Percentiles rank a stretch among this genome's conserved stretches.
Evolutionary conservation across 2,329 filamentous ascomycete species (phyloP).

Genomic region (Stagonosporopsis cucurbitacearum): DNA sequence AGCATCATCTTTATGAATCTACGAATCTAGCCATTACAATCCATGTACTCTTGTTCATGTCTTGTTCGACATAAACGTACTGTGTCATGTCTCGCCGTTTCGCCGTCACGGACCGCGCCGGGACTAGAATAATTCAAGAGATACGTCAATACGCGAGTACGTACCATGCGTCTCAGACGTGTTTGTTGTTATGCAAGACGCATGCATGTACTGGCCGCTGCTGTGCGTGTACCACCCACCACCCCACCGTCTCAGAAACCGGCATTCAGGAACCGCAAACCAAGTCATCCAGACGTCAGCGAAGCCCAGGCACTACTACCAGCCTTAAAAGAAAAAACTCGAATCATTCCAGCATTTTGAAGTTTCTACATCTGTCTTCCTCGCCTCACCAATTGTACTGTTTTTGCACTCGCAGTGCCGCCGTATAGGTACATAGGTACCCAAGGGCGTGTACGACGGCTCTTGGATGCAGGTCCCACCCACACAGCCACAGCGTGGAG

Average conservation of each 20-base stretch:
- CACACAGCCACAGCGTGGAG: conserved; percentile 14
- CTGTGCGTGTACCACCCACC: too few species aligned
- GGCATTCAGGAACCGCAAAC: not conserved
- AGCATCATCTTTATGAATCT: not conserved
- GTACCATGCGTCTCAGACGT: not conserved
- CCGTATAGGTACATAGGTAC: too few species aligned
- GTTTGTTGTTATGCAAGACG: not conserved
- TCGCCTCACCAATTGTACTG: not conserved
- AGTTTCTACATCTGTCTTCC: too few species aligned
- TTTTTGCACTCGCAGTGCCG: conserved; percentile 5
- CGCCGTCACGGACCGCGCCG: not conserved
- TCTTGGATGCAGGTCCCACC: not conserved
- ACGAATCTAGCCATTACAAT: not conserved
- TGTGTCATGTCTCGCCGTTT: too few species aligned
- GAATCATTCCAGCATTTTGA: not conserved
- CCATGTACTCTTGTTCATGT: not conserved
- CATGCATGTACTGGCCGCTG: too few species aligned
- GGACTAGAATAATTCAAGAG: not conserved
- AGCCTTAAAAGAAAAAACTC: not conserved
- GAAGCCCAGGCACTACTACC: not conserved
- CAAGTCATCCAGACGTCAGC: not conserved
- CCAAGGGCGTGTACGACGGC: conserved; percentile 5
- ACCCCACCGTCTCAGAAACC: not conserved
- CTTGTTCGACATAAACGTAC: too few species aligned
- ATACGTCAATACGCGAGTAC: not conserved